These are phyloP conservation scores for Nitzschia sp. DNA, from an alignment of 108 stramenopile genomes.

Conservation along the genomic window DNA sequence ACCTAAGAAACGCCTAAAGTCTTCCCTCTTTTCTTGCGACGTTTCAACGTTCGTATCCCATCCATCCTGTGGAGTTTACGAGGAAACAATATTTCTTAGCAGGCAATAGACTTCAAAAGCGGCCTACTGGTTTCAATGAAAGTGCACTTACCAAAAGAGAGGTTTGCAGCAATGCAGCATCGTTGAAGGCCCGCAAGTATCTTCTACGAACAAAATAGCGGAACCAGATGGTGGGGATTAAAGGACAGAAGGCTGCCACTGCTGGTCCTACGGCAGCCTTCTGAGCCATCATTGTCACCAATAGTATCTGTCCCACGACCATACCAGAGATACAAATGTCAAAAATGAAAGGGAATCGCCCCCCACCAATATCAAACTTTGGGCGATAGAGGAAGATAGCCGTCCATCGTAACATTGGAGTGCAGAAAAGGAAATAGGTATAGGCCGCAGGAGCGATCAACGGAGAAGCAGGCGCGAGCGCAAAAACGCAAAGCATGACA, in stretches of 20 bases:
- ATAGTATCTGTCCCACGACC: slow-evolving; percentile 59
- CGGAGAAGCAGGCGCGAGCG: slow-evolving; percentile 78
- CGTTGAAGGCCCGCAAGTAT: slow-evolving; percentile 67
- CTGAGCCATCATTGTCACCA: slow-evolving; percentile 52
- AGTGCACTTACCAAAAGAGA: slow-evolving; percentile 53
- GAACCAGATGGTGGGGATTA: slow-evolving; percentile 62
- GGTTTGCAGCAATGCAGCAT: slow-evolving; percentile 82
- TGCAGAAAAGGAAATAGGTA: slow-evolving; percentile 68
- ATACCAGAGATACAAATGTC: slow-evolving; percentile 69
- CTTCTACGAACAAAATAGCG: slow-evolving; percentile 48
- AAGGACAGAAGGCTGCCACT: slow-evolving; percentile 59
- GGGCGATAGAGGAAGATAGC: slow-evolving; percentile 82
- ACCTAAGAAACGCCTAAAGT: slow-evolving; percentile 74
- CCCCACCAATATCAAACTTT: slow-evolving; percentile 74
- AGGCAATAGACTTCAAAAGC: neutral
- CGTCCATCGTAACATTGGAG: slow-evolving; percentile 73
- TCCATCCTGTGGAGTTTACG: slow-evolving; percentile 55
- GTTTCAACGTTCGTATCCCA: slow-evolving; percentile 69
- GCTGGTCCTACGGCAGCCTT: slow-evolving; percentile 70
- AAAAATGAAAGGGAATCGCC: slow-evolving; percentile 82
- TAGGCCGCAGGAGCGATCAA: slow-evolving; percentile 74
- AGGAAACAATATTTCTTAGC: neutral
- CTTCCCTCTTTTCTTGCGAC: slow-evolving; percentile 65
- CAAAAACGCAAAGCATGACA: slow-evolving; percentile 73
- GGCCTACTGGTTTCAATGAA: neutral